Conservation (phyloP, 208 protist genomes). For the Crithidia mellificae region DNA sequence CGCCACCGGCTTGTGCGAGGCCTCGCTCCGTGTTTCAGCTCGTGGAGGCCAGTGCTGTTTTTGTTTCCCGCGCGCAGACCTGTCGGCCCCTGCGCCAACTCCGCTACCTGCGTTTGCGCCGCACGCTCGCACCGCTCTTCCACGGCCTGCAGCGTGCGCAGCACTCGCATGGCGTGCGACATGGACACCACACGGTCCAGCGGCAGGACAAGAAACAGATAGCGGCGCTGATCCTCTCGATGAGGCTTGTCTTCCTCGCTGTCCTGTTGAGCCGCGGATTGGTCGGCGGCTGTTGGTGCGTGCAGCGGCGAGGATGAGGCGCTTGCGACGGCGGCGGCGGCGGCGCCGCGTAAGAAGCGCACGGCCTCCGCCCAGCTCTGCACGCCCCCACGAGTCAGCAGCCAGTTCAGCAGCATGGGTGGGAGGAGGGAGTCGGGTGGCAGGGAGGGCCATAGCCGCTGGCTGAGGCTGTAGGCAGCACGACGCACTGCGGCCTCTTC, state of each 20-base stretch:
- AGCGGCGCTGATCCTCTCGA: background rate
- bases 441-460: conserved; percentile 19
- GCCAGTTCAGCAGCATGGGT: conserved; percentile 33
- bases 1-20: too few relatives aligned
- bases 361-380: conserved; percentile 23
- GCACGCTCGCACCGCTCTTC: conserved; percentile 7
- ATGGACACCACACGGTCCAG: conserved; percentile 20
- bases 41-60: background rate
- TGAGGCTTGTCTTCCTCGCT: too few relatives aligned
- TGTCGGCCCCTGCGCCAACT: background rate
- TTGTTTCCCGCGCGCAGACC: too few relatives aligned
- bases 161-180: conserved; percentile 28
- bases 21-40: too few relatives aligned
- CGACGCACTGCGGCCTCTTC: conserved; percentile 18
- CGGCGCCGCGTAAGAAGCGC: conserved; percentile 9
- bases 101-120: background rate
- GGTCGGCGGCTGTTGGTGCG: background rate
- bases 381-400: conserved; percentile 22
- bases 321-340: background rate
- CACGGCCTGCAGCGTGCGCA: conserved; percentile 23
- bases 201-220: conserved; percentile 9
- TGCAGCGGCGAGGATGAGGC: too few relatives aligned
- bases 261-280: background rate
- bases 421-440: conserved; percentile 17
- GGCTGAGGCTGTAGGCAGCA: conserved; percentile 13